Percentiles rank a stretch among this genome's conserved stretches.
Evolutionary conservation across 2,329 filamentous ascomycete species (phyloP).

Genomic region (Ascosphaera apis): DNA sequence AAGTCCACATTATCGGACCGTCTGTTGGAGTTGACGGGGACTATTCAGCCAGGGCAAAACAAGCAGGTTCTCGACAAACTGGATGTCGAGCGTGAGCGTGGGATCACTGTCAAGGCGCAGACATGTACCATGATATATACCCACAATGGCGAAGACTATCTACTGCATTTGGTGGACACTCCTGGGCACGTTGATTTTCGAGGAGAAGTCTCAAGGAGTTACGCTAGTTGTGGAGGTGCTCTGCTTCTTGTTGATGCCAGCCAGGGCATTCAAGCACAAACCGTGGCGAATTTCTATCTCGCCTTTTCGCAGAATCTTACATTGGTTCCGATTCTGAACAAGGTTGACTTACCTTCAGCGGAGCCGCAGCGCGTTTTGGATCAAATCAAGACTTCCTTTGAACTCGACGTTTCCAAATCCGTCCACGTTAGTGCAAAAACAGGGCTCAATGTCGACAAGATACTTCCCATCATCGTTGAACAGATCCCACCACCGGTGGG

Average conservation of each 20-base stretch:
- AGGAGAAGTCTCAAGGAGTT: constrained; percentile 84
- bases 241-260: constrained; percentile 84
- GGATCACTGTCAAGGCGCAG: constrained; percentile 97
- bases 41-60: constrained; percentile 64
- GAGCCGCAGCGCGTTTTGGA: constrained; percentile 68
- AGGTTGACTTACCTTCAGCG: constrained; percentile 77
- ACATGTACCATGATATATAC: constrained; percentile 96
- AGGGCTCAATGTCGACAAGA: constrained; percentile 59
- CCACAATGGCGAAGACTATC: constrained; percentile 63
- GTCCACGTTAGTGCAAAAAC: constrained; percentile 81
- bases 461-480: constrained; percentile 69
- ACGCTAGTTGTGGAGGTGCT: constrained; percentile 86
- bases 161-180: constrained; percentile 88
- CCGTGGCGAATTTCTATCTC: constrained; percentile 94
- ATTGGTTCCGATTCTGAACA: constrained; percentile 85
- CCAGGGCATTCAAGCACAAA: constrained; percentile 92
- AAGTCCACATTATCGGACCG: constrained; percentile 91
- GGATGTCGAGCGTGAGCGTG: constrained; percentile 84
- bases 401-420: constrained; percentile 55
- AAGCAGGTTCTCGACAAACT: constrained; percentile 95
- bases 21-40: constrained; percentile 79
- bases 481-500: constrained; percentile 62
- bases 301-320: constrained; percentile 78
- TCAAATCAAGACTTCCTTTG: constrained; percentile 70
- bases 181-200: constrained; percentile 96